Evolutionary conservation across 768 basidiomycete species (phyloP).

Genomic region (Hirschioporus abietinus): DNA sequence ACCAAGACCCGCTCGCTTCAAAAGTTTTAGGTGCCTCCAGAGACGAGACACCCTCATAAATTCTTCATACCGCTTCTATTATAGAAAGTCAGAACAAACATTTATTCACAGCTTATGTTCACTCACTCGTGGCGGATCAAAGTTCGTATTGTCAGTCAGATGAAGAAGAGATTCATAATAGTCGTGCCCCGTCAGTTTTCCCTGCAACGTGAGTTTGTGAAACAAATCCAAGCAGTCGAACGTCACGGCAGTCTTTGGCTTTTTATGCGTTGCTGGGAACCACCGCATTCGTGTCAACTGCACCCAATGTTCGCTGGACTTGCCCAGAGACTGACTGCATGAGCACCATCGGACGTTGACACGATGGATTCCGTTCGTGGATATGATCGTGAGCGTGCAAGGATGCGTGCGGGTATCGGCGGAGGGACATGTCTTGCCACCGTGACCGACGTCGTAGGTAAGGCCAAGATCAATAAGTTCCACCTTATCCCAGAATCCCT

Average conservation of each 20-base stretch:
- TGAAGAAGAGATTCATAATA: constrained; percentile 25
- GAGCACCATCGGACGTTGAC: constrained; percentile 13
- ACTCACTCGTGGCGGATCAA: constrained; percentile 10
- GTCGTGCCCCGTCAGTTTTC: constrained; percentile 27
- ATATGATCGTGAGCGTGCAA: constrained; percentile 7
- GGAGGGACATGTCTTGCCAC: not conserved
- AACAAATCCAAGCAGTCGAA: constrained; percentile 26
- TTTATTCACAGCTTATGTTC: too few relatives aligned
- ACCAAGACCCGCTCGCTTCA: constrained; percentile 22
- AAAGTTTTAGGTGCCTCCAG: constrained; percentile 19
- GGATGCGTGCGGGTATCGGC: not conserved
- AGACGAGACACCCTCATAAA: constrained; percentile 13
- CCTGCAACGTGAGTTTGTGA: constrained; percentile 28
- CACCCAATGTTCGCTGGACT: not conserved
- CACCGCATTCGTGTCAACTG: constrained; percentile 28
- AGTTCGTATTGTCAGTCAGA: constrained; percentile 26
- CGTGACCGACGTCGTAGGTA: constrained; percentile 11
- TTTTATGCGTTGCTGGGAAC: constrained; percentile 26
- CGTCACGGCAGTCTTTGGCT: constrained; percentile 26
- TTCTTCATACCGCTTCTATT: constrained; percentile 4
- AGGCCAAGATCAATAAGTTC: constrained; percentile 10
- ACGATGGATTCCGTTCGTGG: constrained; percentile 15
- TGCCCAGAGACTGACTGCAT: constrained; percentile 6
- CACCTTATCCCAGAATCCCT: constrained; percentile 8
- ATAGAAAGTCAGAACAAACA: too few relatives aligned